Evolutionary conservation across 352 stramenopile species (phyloP).

Genomic region (Pythium folliculosum): DNA sequence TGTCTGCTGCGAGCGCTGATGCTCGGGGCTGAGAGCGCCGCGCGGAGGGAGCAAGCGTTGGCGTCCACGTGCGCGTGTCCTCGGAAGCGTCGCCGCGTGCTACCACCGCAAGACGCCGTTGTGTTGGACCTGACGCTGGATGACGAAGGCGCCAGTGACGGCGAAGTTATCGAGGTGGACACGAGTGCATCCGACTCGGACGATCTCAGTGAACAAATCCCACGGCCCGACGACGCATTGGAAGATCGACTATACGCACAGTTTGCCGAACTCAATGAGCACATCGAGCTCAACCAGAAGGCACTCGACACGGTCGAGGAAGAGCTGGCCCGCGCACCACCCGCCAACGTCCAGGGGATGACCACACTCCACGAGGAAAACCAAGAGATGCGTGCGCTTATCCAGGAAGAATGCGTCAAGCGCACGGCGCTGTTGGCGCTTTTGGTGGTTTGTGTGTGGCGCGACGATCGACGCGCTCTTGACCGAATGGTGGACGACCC

Average conservation of each 20-base stretch:
- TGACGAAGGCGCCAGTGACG: neutral
- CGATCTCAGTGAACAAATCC: neutral
- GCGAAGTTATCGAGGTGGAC: neutral
- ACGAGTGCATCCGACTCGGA: neutral
- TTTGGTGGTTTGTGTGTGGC: conserved; percentile 31
- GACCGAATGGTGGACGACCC: neutral
- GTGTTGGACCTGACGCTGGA: neutral
- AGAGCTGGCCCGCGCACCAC: conserved; percentile 27
- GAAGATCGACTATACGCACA: conserved; percentile 12
- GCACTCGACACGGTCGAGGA: conserved; percentile 34
- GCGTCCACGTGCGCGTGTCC: neutral
- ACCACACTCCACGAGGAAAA: conserved; percentile 43
- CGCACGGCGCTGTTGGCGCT: conserved; percentile 39
- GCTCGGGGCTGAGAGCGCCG: neutral
- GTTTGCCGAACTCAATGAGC: conserved; percentile 21
- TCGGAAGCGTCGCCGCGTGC: neutral
- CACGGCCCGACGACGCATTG: neutral
- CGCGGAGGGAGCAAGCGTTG: neutral
- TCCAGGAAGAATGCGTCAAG: conserved; percentile 31
- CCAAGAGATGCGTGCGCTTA: conserved; percentile 38
- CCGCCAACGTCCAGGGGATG: conserved; percentile 22
- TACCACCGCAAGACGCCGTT: neutral
- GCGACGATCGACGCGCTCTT: neutral
- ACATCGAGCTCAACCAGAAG: conserved; percentile 34
- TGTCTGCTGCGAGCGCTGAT: neutral